These are phyloP conservation scores for Endothia cerciana DNA, from an alignment of 2,329 filamentous ascomycete species.

Conservation along the genomic window DNA sequence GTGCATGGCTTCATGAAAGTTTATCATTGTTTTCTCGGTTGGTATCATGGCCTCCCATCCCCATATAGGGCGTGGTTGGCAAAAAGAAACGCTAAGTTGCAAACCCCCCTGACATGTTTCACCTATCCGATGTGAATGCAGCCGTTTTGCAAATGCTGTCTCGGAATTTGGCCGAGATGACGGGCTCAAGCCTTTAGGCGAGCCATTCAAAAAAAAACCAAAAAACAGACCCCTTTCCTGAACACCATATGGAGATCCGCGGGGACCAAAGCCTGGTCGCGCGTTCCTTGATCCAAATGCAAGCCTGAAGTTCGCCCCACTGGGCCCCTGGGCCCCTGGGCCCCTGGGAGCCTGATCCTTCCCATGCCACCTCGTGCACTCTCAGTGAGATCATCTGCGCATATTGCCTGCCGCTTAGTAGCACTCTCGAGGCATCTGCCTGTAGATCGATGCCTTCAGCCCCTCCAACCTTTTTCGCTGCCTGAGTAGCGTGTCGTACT, in stretches of 20 bases:
- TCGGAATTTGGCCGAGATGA: conserved; percentile 2
- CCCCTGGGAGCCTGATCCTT: conserved; percentile 4
- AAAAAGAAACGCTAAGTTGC: conserved; percentile 21
- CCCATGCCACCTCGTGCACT: conserved; percentile 4
- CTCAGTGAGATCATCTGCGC: conserved; percentile 14
- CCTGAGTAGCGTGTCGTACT: conserved; percentile 54
- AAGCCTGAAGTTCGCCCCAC: conserved; percentile 16
- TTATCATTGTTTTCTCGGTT: conserved; percentile 20
- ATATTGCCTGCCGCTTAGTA: conserved; percentile 16
- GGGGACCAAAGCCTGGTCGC: not conserved
- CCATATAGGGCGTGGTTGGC: conserved; percentile 10
- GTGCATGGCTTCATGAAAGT: not conserved
- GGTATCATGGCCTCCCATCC: conserved; percentile 27
- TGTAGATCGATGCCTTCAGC: conserved; percentile 65
- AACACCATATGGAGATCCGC: conserved; percentile 12
- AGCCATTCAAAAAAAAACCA: not conserved
- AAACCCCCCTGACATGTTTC: conserved; percentile 14
- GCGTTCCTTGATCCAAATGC: not conserved
- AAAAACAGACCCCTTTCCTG: conserved; percentile 12
- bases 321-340: too few species aligned
- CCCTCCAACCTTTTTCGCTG: conserved; percentile 57
- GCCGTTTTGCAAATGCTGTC: conserved; percentile 28
- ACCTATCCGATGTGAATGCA: conserved; percentile 23
- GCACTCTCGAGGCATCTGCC: conserved; percentile 41
- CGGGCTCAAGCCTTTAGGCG: conserved; percentile 6